A percentile compares a stretch with the other conserved stretches of the same genome.
These are phyloP conservation scores for Capsicum rhomboideum DNA, from an alignment of 257 asterid genomes.

Conservation along the genomic window DNA sequence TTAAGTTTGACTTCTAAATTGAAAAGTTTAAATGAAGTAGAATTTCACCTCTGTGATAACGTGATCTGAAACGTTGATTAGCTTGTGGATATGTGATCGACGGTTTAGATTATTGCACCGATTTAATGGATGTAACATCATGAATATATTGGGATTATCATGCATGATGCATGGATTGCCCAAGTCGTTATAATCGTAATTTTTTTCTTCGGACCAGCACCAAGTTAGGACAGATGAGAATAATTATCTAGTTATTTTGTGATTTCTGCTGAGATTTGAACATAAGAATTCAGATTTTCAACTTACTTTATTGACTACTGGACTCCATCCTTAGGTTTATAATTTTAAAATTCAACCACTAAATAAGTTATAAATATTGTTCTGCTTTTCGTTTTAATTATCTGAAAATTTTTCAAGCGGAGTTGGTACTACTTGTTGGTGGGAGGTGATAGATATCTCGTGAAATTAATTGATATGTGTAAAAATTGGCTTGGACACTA, in stretches of 20 bases:
- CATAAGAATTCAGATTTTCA: too few relatives aligned
- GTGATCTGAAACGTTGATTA: neutral
- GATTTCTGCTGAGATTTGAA: too few relatives aligned
- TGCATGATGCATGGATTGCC: neutral
- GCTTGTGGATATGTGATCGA: neutral
- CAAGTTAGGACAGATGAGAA: too few relatives aligned
- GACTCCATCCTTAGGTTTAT: too few relatives aligned
- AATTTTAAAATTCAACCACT: neutral
- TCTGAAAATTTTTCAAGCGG: too few relatives aligned
- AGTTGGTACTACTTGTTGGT: too few relatives aligned
- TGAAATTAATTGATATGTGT: too few relatives aligned
- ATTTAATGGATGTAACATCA: neutral
- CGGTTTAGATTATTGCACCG: neutral
- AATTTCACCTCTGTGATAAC: neutral
- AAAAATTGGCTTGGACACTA: too few relatives aligned
- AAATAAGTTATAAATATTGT: neutral
- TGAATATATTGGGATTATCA: neutral
- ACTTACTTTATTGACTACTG: too few relatives aligned
- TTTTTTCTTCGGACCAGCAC: too few relatives aligned
- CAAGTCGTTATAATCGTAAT: neutral
- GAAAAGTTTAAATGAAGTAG: neutral
- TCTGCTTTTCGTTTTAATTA: neutral
- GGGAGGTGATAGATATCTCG: too few relatives aligned
- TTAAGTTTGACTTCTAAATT: neutral
- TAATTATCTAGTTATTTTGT: too few relatives aligned